These are phyloP conservation scores for Teratosphaeria zuluensis DNA, from an alignment of 2,329 filamentous ascomycete genomes.

Conservation along the genomic window DNA sequence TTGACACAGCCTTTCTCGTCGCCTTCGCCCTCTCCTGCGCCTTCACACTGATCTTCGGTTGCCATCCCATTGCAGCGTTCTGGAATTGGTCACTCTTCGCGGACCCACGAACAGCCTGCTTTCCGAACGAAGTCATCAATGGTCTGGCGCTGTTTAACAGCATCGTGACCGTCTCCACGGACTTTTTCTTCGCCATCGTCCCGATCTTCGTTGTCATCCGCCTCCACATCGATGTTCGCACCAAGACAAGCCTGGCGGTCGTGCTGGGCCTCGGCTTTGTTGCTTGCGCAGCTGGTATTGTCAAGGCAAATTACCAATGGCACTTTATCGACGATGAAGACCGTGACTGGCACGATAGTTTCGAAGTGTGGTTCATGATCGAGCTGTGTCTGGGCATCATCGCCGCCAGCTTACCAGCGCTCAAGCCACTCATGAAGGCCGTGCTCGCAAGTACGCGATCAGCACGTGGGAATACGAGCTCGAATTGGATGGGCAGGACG, in stretches of 20 bases:
- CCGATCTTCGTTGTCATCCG: conserved; percentile 36
- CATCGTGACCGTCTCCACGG: conserved; percentile 31
- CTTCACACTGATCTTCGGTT: conserved; percentile 41
- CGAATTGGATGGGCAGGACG: background rate
- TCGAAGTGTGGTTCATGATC: conserved; percentile 37
- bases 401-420: conserved; percentile 1
- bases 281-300: conserved; percentile 34
- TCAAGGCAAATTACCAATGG: conserved; percentile 33
- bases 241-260: conserved; percentile 29
- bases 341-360: conserved; percentile 28
- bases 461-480: background rate
- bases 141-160: conserved; percentile 40
- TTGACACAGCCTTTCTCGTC: conserved; percentile 31
- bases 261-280: conserved; percentile 32
- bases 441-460: conserved; percentile 9
- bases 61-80: conserved; percentile 34
- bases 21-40: conserved; percentile 34
- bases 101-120: conserved; percentile 33
- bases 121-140: conserved; percentile 31
- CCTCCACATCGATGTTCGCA: conserved; percentile 34
- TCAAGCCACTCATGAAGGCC: conserved; percentile 12
- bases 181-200: conserved; percentile 32
- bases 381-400: conserved; percentile 34
- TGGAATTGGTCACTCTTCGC: conserved; percentile 34
- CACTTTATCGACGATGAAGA: conserved; percentile 27